Percentiles rank a stretch among this genome's conserved stretches.
Conservation (phyloP, 108 stramenopile genomes). For the Skeletonema tropicum region DNA sequence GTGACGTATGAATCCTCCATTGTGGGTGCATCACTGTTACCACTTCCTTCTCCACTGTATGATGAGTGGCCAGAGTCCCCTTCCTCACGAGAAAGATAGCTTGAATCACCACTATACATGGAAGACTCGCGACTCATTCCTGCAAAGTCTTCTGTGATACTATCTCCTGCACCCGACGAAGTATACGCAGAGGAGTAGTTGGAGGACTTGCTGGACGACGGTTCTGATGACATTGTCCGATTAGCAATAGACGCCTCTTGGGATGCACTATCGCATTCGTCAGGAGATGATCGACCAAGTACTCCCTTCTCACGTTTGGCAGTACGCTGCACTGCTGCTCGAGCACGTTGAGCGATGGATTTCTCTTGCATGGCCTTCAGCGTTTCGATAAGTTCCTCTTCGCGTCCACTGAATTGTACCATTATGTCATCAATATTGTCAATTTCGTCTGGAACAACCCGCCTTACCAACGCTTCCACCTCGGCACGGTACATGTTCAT, state of each 20-base stretch:
- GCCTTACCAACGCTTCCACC: constrained; percentile 74
- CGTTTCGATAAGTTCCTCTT: constrained; percentile 88
- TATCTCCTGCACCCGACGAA: background rate
- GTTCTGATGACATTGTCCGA: background rate
- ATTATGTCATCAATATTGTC: constrained; percentile 91
- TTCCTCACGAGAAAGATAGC: background rate
- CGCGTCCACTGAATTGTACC: constrained; percentile 86
- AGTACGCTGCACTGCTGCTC: constrained; percentile 66
- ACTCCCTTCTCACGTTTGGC: constrained; percentile 69
- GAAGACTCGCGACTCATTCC: background rate
- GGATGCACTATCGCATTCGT: constrained; percentile 1
- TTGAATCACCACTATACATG: background rate
- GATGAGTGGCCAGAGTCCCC: background rate
- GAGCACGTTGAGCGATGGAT: constrained; percentile 75
- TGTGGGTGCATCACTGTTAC: background rate
- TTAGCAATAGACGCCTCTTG: background rate
- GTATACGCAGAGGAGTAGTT: constrained; percentile 2
- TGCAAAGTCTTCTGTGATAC: background rate
- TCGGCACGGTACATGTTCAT: constrained; percentile 59
- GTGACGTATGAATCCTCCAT: constrained; percentile 12
- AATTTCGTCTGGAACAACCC: constrained; percentile 87
- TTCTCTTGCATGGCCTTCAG: constrained; percentile 87
- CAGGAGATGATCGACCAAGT: constrained; percentile 7
- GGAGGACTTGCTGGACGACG: background rate
- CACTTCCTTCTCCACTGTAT: background rate